These are phyloP conservation scores for Crithidia expoeki DNA, from an alignment of 208 protist species.

Conservation along the genomic window DNA sequence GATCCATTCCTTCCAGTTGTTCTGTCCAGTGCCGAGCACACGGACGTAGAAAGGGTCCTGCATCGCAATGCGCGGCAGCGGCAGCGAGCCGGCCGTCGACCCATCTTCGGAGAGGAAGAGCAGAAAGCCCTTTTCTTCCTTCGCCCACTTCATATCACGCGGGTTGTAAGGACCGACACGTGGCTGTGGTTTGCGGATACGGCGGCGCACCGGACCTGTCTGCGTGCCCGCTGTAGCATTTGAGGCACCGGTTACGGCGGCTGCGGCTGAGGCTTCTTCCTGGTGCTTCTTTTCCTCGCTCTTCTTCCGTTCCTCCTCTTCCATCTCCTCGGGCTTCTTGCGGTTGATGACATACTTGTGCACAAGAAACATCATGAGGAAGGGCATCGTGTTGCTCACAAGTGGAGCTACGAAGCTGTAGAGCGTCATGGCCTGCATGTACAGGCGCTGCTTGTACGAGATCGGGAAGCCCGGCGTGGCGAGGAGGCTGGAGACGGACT, in stretches of 20 bases:
- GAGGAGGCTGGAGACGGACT: slow-evolving; percentile 46
- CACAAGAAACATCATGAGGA: slow-evolving; percentile 81
- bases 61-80: slow-evolving; percentile 44
- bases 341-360: slow-evolving; percentile 54
- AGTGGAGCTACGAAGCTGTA: slow-evolving; percentile 49
- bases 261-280: not conserved
- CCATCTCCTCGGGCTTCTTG: slow-evolving; percentile 32
- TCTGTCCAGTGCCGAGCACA: slow-evolving; percentile 42
- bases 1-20: slow-evolving; percentile 61
- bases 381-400: slow-evolving; percentile 54
- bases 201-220: slow-evolving; percentile 21
- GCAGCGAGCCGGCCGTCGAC: slow-evolving; percentile 26
- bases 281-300: slow-evolving; percentile 23
- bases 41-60: slow-evolving; percentile 81
- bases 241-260: not conserved
- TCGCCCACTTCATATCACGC: slow-evolving; percentile 61
- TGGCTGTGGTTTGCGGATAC: slow-evolving; percentile 33
- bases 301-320: slow-evolving; percentile 30
- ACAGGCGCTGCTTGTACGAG: slow-evolving; percentile 49
- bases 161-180: slow-evolving; percentile 42
- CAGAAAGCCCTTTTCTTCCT: slow-evolving; percentile 72
- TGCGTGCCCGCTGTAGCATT: not conserved
- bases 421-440: slow-evolving; percentile 46
- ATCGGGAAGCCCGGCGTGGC: slow-evolving; percentile 56
- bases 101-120: slow-evolving; percentile 53